Percentiles rank a stretch among this genome's conserved stretches.
phyloP scores from a whole-genome alignment of 177 flowering plant species.

The Tripterygium wilfordii region DNA sequence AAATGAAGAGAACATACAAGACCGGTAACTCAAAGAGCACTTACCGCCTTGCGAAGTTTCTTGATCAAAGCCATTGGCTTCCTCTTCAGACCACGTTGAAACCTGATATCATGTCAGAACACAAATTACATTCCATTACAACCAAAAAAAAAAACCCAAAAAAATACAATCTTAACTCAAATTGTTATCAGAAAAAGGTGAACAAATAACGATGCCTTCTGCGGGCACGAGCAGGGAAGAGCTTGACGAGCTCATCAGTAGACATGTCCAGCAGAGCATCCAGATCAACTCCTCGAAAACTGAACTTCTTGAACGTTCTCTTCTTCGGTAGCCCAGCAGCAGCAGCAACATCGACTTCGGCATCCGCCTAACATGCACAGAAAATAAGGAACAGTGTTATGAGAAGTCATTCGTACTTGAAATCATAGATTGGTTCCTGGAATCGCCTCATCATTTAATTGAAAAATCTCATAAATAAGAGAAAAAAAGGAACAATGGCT shows the following conservation, averaged over 20 bases:
- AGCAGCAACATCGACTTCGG: neutral
- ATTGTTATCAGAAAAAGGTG: neutral
- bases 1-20: neutral
- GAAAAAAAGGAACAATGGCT: no score
- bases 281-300: constrained; percentile 54
- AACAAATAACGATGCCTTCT: constrained; percentile 16
- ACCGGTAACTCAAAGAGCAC: neutral
- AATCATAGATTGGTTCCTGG: no score
- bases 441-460: no score
- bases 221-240: constrained; percentile 39
- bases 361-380: constrained; percentile 9
- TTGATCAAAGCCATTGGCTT: constrained; percentile 84
- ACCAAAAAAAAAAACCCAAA: neutral
- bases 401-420: no score
- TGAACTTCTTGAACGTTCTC: constrained; percentile 58
- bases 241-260: constrained; percentile 53
- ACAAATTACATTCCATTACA: neutral
- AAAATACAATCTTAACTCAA: neutral
- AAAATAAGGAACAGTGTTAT: no score
- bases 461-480: no score
- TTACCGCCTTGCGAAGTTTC: constrained; percentile 64
- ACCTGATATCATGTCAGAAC: constrained; percentile 25
- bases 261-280: constrained; percentile 55
- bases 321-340: constrained; percentile 29
- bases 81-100: constrained; percentile 61